phyloP scores from a whole-genome alignment of 306 rosid genomes.

The Citrullus amarus region DNA sequence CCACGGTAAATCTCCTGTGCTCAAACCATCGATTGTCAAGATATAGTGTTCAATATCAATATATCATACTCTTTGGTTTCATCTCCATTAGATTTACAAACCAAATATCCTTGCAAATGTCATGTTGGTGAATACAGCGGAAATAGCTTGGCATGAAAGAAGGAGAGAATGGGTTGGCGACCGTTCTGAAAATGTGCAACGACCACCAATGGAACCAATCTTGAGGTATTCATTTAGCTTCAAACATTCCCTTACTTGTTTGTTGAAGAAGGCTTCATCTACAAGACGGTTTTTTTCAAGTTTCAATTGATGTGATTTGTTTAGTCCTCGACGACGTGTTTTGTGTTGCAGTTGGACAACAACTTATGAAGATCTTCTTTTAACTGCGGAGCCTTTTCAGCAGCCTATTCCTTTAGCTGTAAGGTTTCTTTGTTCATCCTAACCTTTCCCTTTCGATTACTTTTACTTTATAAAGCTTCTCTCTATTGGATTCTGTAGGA shows the following conservation, averaged over 20 bases:
- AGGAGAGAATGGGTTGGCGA: conserved; percentile 60
- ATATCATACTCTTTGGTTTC: background rate
- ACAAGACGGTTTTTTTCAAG: background rate
- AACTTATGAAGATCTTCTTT: conserved; percentile 36
- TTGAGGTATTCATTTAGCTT: conserved; percentile 34
- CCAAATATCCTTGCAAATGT: background rate
- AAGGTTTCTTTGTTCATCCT: conserved; percentile 9
- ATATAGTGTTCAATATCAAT: background rate
- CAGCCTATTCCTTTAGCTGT: conserved; percentile 40
- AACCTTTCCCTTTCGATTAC: background rate
- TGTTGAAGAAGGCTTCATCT: background rate
- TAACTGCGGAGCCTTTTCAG: conserved; percentile 29
- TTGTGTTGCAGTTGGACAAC: conserved; percentile 36
- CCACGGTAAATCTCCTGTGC: background rate
- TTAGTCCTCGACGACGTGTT: background rate
- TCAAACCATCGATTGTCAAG: background rate
- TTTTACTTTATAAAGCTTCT: background rate
- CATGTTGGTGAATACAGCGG: conserved; percentile 35
- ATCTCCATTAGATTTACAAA: background rate
- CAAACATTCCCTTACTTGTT: background rate
- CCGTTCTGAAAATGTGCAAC: conserved; percentile 22
- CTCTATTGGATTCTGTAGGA: conserved; percentile 36
- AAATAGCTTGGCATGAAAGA: conserved; percentile 49
- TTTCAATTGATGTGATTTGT: background rate
- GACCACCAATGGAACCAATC: conserved; percentile 36